These are phyloP conservation scores for Cucurbita argyrosperma DNA, from an alignment of 306 rosid genomes.

Conservation along the genomic window DNA sequence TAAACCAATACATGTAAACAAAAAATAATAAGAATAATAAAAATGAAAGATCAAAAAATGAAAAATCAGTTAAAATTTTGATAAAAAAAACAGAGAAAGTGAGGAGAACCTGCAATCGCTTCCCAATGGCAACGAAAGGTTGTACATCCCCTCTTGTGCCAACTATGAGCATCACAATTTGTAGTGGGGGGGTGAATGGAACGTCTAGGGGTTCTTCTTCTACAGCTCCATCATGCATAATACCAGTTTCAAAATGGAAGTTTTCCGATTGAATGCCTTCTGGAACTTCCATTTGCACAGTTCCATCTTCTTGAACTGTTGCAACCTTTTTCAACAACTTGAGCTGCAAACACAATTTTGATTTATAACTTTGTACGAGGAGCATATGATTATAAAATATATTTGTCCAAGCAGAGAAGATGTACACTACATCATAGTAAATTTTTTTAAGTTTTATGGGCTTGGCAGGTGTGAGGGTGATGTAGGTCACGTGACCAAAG, in stretches of 20 bases:
- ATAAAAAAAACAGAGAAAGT: neutral
- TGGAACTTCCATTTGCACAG: slow-evolving; percentile 56
- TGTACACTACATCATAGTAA: neutral
- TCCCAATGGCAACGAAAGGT: slow-evolving; percentile 88
- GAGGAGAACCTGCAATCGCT: slow-evolving; percentile 55
- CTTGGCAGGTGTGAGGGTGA: no score
- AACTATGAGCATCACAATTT: slow-evolving; percentile 87
- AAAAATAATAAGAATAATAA: neutral
- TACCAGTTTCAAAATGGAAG: slow-evolving; percentile 23
- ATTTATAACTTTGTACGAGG: neutral
- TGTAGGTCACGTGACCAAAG: no score
- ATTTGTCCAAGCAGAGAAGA: neutral
- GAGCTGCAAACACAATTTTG: slow-evolving; percentile 25
- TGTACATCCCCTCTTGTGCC: slow-evolving; percentile 95
- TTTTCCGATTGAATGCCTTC: slow-evolving; percentile 24
- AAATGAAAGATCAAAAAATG: neutral
- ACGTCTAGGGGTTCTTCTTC: slow-evolving; percentile 16
- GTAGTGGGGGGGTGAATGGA: slow-evolving; percentile 37
- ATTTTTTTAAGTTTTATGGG: no score
- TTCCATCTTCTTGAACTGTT: slow-evolving; percentile 47
- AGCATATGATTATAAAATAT: neutral
- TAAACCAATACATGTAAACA: neutral
- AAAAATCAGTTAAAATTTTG: neutral
- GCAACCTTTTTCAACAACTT: slow-evolving; percentile 38
- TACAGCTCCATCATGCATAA: slow-evolving; percentile 1